These are phyloP conservation scores for Handroanthus guayacan DNA, from an alignment of 257 asterid genomes.

Conservation along the genomic window DNA sequence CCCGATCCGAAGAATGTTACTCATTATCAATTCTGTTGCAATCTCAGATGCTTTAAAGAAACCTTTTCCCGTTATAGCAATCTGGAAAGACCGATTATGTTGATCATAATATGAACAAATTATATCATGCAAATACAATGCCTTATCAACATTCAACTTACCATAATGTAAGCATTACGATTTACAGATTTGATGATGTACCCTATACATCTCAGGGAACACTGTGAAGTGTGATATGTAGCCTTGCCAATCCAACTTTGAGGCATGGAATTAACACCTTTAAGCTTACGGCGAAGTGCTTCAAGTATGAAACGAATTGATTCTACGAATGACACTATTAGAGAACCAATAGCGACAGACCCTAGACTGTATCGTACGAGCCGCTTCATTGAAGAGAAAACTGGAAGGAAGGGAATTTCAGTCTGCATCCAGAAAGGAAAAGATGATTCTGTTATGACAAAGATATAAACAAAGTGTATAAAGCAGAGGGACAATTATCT, in stretches of 20 bases:
- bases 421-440: slow-evolving; percentile 55
- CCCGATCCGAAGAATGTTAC: slow-evolving; percentile 91
- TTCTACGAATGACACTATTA: slow-evolving; percentile 73
- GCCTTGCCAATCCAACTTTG: slow-evolving; percentile 71
- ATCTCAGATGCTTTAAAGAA: slow-evolving; percentile 91
- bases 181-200: slow-evolving; percentile 86
- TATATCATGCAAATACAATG: slow-evolving; percentile 12
- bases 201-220: slow-evolving; percentile 69
- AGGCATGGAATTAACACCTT: slow-evolving; percentile 63
- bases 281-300: slow-evolving; percentile 90
- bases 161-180: slow-evolving; percentile 96
- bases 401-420: slow-evolving; percentile 89
- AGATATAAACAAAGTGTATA: neutral
- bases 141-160: slow-evolving; percentile 43
- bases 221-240: slow-evolving; percentile 61
- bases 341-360: slow-evolving; percentile 92
- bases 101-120: too few species aligned
- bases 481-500: neutral
- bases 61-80: slow-evolving; percentile 94
- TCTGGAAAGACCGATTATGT: slow-evolving; percentile 47
- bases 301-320: slow-evolving; percentile 89
- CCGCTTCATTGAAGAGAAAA: slow-evolving; percentile 94
- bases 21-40: slow-evolving; percentile 92
- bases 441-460: neutral
- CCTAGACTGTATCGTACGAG: slow-evolving; percentile 85